Percentiles rank a stretch among this genome's conserved stretches.
These are phyloP conservation scores for Puccinellia tenuiflora DNA, from an alignment of 176 grass and related monocot genomes.

Conservation along the genomic window DNA sequence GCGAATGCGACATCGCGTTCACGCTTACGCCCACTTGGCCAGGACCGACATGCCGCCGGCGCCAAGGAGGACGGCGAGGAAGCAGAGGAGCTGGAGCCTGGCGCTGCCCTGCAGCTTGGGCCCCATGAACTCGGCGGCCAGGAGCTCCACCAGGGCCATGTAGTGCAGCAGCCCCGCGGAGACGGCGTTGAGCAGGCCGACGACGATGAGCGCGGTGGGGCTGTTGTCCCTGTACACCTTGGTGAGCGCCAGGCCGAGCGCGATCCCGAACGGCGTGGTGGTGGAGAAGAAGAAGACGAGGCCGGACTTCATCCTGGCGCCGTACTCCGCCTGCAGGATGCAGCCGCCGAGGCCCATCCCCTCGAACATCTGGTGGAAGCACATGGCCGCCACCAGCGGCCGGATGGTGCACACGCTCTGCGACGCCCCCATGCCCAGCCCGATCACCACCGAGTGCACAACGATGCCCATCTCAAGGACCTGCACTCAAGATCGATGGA, in stretches of 20 bases:
- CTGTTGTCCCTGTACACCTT: slow-evolving; percentile 66
- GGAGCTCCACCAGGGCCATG: slow-evolving; percentile 78
- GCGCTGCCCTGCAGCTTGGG: slow-evolving; percentile 60
- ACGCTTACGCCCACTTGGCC: slow-evolving; percentile 89
- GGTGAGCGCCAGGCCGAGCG: slow-evolving; percentile 57
- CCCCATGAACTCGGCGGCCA: slow-evolving; percentile 71
- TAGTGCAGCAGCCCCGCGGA: slow-evolving; percentile 79
- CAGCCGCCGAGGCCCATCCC: slow-evolving; percentile 79
- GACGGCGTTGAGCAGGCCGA: slow-evolving; percentile 54
- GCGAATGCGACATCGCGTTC: no score
- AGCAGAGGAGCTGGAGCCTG: slow-evolving; percentile 45
- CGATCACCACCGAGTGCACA: slow-evolving; percentile 82
- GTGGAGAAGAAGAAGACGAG: slow-evolving; percentile 82
- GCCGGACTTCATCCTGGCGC: slow-evolving; percentile 39
- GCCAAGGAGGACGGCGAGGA: slow-evolving; percentile 64
- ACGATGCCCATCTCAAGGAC: slow-evolving; percentile 74
- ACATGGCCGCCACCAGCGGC: slow-evolving; percentile 58
- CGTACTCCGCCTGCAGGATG: slow-evolving; percentile 78
- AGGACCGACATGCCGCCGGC: slow-evolving; percentile 73
- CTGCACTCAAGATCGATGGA: not conserved
- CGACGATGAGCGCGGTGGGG: slow-evolving; percentile 60
- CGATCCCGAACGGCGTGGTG: slow-evolving; percentile 70
- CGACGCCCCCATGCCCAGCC: slow-evolving; percentile 56
- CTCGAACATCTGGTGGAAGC: slow-evolving; percentile 79
- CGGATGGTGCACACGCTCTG: slow-evolving; percentile 57